Base-by-base conservation (phyloP, 495 filamentous ascomycete species). In the Xylaria telfairii region DNA sequence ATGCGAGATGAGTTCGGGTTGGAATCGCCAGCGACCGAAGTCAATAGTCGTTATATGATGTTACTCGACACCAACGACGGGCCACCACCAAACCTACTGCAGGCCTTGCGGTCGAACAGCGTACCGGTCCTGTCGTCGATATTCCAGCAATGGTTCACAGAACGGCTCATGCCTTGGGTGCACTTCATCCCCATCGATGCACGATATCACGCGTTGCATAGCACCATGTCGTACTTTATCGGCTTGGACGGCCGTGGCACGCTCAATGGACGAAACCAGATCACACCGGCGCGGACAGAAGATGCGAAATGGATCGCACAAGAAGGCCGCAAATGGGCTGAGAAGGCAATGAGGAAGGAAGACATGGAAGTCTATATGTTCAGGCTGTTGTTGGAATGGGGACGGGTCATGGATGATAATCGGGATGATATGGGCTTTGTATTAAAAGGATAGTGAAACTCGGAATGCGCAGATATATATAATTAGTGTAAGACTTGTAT, bases 301-400 rank as follows among this genome's bases (percentile, higher is more conserved):
- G 84, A 88, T 57, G 84, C 73, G 9, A 76, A 79, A 70, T 84
- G 78, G 84, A 93, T 96, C 71, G 91, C 91, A 17, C 86, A 91
- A 60, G 77, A 89, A 72, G 92, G 92, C 3, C 80, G 83, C 44
- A 82, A 86, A 67, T 94, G 92, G 92, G 87, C 89, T 1, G 79
- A 80, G 3, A 86, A 83, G 69, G 92, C 89, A 10, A 69, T 96
- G 44, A 83, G 92, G 74, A 90, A 87, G 71, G 91, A 94, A 81
- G 93, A 96, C 76, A 93, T 92, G 90, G 90, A 93, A 79, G 86
- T 95, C 34, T 96, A 95, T 75, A 84, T 95, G 75, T 95, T 94
- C 78, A 80, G 93, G 56, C 75, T 96, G 69, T 76, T 95, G 68
- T 77, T 95, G 49, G 93, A 95, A 80, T 95, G 90, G 90, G 91